phyloP scores from a whole-genome alignment of 768 basidiomycete genomes.

The Amanita exitialis region DNA sequence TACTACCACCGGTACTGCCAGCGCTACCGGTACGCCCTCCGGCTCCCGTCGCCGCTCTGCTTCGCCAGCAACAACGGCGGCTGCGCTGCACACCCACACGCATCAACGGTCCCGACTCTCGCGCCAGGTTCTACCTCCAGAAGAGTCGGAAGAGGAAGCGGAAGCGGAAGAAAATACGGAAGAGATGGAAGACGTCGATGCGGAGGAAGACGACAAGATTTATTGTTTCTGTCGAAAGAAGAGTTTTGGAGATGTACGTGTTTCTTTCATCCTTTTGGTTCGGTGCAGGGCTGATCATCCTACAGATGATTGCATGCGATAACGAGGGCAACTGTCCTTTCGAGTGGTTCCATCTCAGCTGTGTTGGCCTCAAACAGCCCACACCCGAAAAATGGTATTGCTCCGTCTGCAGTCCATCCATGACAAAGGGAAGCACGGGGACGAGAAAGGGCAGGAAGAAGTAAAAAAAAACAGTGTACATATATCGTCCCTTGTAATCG shows the following conservation, averaged over 20 bases:
- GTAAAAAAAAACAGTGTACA: constrained; percentile 15
- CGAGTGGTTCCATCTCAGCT: constrained; percentile 66
- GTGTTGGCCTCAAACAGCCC: constrained; percentile 43
- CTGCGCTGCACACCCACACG: constrained; percentile 20
- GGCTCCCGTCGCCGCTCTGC: constrained; percentile 27
- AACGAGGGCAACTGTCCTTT: constrained; percentile 52
- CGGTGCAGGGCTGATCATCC: background rate
- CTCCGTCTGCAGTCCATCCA: constrained; percentile 31
- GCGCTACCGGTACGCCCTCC: constrained; percentile 6
- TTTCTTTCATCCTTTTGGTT: background rate
- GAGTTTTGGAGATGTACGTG: constrained; percentile 38
- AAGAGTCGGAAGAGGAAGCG: constrained; percentile 30
- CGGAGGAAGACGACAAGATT: constrained; percentile 35
- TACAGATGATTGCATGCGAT: constrained; percentile 65
- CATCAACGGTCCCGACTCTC: constrained; percentile 38
- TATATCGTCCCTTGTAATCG: background rate
- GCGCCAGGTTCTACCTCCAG: constrained; percentile 30
- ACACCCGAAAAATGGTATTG: constrained; percentile 48
- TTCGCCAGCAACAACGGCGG: constrained; percentile 28
- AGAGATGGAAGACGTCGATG: constrained; percentile 31
- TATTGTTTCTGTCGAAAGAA: constrained; percentile 46
- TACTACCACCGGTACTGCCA: constrained; percentile 20
- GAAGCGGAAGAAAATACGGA: constrained; percentile 16
- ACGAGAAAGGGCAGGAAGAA: constrained; percentile 16
- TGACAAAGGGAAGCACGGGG: constrained; percentile 16